phyloP scores from a whole-genome alignment of 108 stramenopile species.

The Cyclotella atomus region DNA sequence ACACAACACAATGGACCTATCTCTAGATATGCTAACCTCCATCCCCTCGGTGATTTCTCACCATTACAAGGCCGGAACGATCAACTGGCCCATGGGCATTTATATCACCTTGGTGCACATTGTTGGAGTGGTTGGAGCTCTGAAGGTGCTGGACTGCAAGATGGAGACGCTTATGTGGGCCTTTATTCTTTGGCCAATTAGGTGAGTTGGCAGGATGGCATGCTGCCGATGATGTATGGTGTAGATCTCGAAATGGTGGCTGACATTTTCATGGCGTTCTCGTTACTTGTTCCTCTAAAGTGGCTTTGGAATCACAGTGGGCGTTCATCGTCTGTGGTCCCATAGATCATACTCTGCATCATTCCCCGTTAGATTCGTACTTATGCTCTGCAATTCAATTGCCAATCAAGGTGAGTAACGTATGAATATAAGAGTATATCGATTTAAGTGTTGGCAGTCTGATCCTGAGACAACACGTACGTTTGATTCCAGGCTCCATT shows the following conservation, averaged over 20 bases:
- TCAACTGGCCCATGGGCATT: constrained; percentile 99
- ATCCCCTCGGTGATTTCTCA: constrained; percentile 72
- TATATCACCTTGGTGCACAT: constrained; percentile 93
- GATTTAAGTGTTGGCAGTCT: not conserved
- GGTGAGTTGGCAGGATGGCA: constrained; percentile 57
- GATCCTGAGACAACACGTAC: not conserved
- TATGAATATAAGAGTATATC: too few relatives aligned
- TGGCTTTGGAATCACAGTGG: constrained; percentile 98
- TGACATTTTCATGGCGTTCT: too few relatives aligned
- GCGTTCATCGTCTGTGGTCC: constrained; percentile 97
- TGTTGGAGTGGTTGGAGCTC: constrained; percentile 82
- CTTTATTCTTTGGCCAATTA: constrained; percentile 96
- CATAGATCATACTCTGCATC: constrained; percentile 96
- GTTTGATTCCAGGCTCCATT: constrained; percentile 87
- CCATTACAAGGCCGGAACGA: constrained; percentile 91
- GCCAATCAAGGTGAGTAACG: constrained; percentile 93
- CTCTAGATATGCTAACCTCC: constrained; percentile 73
- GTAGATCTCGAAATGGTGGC: too few relatives aligned
- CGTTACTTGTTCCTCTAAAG: constrained; percentile 33
- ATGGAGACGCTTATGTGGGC: constrained; percentile 92
- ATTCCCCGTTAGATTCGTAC: constrained; percentile 78
- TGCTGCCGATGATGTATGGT: not conserved
- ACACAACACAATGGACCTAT: constrained; percentile 64
- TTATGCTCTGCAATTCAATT: constrained; percentile 98
- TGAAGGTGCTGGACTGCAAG: constrained; percentile 63